Conservation (phyloP, 495 filamentous ascomycete species). For the Penicillium lagena region DNA sequence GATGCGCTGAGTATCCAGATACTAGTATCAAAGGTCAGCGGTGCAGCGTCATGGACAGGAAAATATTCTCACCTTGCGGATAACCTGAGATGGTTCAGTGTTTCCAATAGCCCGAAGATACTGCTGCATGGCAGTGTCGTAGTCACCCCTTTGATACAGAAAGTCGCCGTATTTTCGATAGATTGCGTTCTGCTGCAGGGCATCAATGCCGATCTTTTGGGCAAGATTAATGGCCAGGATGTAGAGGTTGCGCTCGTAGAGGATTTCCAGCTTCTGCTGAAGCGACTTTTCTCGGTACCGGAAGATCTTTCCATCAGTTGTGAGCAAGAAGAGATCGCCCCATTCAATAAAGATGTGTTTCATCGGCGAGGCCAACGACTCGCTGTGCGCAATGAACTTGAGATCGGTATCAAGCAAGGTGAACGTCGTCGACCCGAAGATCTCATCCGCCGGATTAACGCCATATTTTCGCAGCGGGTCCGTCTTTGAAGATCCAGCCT, state of each 20-base stretch:
- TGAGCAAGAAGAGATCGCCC: slow-evolving; percentile 85
- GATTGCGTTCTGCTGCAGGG: slow-evolving; percentile 79
- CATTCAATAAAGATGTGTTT: slow-evolving; percentile 78
- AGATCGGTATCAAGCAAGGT: slow-evolving; percentile 85
- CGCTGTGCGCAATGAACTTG: slow-evolving; percentile 85
- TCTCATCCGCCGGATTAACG: slow-evolving; percentile 58
- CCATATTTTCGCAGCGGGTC: slow-evolving; percentile 58
- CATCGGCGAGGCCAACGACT: slow-evolving; percentile 71
- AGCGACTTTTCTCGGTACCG: slow-evolving; percentile 90
- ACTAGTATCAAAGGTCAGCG: slow-evolving; percentile 37
- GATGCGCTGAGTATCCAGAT: slow-evolving; percentile 91
- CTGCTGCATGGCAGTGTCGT: slow-evolving; percentile 96
- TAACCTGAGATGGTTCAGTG: slow-evolving; percentile 90
- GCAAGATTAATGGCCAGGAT: slow-evolving; percentile 88
- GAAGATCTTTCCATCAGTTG: slow-evolving; percentile 85
- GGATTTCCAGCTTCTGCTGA: slow-evolving; percentile 84
- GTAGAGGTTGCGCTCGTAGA: slow-evolving; percentile 91
- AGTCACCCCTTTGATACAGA: slow-evolving; percentile 90
- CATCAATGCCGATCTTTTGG: slow-evolving; percentile 75
- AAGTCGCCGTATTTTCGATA: slow-evolving; percentile 92
- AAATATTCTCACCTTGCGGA: slow-evolving; percentile 61
- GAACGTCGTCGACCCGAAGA: slow-evolving; percentile 78
- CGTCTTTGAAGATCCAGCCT: slow-evolving; percentile 45
- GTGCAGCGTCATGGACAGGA: neutral
- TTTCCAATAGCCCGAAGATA: slow-evolving; percentile 95